These are phyloP conservation scores for Ascochyta viciae-villosae DNA, from an alignment of 2,329 filamentous ascomycete genomes.

Conservation along the genomic window DNA sequence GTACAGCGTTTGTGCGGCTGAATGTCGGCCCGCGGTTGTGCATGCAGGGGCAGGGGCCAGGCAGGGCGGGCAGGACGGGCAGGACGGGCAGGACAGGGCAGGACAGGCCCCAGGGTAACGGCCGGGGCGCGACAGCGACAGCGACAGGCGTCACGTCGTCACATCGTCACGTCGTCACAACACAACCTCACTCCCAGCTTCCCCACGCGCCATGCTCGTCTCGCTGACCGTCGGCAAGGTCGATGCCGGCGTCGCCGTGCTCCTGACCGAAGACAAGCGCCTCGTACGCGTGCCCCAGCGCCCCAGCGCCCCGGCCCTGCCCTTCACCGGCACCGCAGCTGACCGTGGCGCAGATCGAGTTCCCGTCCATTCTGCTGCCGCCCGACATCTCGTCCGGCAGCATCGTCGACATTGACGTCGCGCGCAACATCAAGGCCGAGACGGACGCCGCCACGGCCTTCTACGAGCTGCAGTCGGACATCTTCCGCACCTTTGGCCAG, in stretches of 20 bases:
- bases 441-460: constrained; percentile 76
- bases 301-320: constrained; percentile 24
- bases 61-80: too few species aligned
- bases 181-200: not conserved
- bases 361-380: constrained; percentile 94
- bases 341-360: constrained; percentile 78
- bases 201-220: constrained; percentile 75
- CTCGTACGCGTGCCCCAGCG: constrained; percentile 67
- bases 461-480: constrained; percentile 83
- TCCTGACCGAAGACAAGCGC: constrained; percentile 95
- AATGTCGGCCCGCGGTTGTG: too few species aligned
- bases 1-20: too few species aligned
- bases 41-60: too few species aligned
- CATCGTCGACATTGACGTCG: constrained; percentile 96
- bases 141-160: constrained; percentile 9
- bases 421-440: constrained; percentile 84
- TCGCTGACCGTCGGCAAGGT: constrained; percentile 99
- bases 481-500: constrained; percentile 85
- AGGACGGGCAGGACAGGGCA: too few species aligned
- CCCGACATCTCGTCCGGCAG: constrained; percentile 94
- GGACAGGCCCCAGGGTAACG: too few species aligned
- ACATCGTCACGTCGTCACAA: constrained; percentile 15
- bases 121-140: not conserved
- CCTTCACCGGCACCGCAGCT: constrained; percentile 26
- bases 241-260: constrained; percentile 95